A percentile compares a stretch with the other conserved stretches of the same genome.
Evolutionary conservation across 2,329 filamentous ascomycete genomes (phyloP).

Genomic region (Phaeosphaeriaceae sp.): DNA sequence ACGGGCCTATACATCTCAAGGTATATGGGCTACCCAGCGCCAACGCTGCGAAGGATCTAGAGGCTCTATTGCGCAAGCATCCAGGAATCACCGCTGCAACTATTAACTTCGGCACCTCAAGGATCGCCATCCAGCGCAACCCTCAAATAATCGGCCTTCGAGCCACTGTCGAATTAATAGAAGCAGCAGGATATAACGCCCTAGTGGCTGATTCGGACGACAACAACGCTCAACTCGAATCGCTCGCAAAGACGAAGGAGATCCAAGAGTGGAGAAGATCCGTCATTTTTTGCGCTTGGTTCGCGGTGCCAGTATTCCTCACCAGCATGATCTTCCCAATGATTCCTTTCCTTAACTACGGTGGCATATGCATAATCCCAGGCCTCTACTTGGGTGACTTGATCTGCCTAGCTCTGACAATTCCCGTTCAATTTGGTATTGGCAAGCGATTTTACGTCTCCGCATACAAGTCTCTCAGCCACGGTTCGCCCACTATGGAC

Average conservation of each 20-base stretch:
- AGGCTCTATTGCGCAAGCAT: slow-evolving; percentile 68
- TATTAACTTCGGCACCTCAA: slow-evolving; percentile 74
- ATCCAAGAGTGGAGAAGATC: slow-evolving; percentile 90
- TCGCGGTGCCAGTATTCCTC: slow-evolving; percentile 88
- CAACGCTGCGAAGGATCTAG: slow-evolving; percentile 73
- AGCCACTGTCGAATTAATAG: slow-evolving; percentile 79
- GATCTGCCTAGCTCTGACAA: slow-evolving; percentile 80
- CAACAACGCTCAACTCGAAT: slow-evolving; percentile 95
- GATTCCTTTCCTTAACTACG: slow-evolving; percentile 77
- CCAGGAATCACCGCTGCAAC: slow-evolving; percentile 77
- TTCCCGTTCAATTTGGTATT: slow-evolving; percentile 95
- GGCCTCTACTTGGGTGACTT: slow-evolving; percentile 90
- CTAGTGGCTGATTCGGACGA: slow-evolving; percentile 90
- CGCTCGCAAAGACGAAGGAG: slow-evolving; percentile 92
- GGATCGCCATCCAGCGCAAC: slow-evolving; percentile 75
- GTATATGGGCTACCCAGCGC: slow-evolving; percentile 80
- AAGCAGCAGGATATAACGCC: slow-evolving; percentile 85
- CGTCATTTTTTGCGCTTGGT: slow-evolving; percentile 77
- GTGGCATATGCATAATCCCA: slow-evolving; percentile 67
- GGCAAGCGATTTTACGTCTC: slow-evolving; percentile 92
- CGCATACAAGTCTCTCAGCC: slow-evolving; percentile 90
- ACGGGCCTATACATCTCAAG: slow-evolving; percentile 76
- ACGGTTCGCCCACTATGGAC: slow-evolving; percentile 95
- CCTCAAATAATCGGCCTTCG: slow-evolving; percentile 77
- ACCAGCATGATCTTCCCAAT: slow-evolving; percentile 96